These are phyloP conservation scores for Strobilomyces confusus DNA, from an alignment of 768 basidiomycete genomes.

Conservation along the genomic window DNA sequence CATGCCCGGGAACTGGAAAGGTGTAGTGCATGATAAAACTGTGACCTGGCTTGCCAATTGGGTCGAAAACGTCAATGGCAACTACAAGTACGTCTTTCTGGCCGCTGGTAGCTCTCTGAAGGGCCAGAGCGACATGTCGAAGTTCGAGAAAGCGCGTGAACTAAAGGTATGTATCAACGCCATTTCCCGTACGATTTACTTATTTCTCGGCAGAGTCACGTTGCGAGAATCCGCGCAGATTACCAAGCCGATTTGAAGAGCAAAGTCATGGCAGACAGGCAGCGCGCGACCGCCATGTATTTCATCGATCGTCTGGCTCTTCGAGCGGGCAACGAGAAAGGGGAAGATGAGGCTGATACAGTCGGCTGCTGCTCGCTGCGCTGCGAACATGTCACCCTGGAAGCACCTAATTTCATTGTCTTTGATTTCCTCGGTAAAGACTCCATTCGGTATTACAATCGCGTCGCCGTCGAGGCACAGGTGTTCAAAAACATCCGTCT, in stretches of 20 bases:
- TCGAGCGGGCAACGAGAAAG: constrained; percentile 99
- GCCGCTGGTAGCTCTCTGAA: constrained; percentile 97
- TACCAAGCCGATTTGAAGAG: constrained; percentile 80
- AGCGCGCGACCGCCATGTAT: constrained; percentile 98
- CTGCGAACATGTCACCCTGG: constrained; percentile 93
- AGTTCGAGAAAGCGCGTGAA: constrained; percentile 97
- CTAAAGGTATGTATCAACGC: constrained; percentile 61
- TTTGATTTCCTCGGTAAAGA: constrained; percentile 99
- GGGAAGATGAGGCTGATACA: constrained; percentile 98
- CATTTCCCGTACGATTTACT: not conserved
- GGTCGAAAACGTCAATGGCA: constrained; percentile 97
- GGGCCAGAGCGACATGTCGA: constrained; percentile 95
- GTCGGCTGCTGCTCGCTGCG: constrained; percentile 98
- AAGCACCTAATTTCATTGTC: constrained; percentile 79
- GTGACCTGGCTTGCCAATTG: constrained; percentile 99
- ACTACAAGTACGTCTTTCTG: constrained; percentile 96
- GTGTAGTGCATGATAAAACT: constrained; percentile 85
- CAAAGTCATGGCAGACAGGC: constrained; percentile 92
- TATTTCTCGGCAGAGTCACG: constrained; percentile 59
- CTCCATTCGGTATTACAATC: constrained; percentile 95
- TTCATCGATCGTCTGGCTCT: constrained; percentile 97
- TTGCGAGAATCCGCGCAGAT: constrained; percentile 86
- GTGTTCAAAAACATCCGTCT: constrained; percentile 98
- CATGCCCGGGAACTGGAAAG: constrained; percentile 88
- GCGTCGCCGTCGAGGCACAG: constrained; percentile 82